Evolutionary conservation across 2,329 filamentous ascomycete species (phyloP), one percentile per base, ranked within the genome.

Genomic region (Coniella vitis): DNA sequence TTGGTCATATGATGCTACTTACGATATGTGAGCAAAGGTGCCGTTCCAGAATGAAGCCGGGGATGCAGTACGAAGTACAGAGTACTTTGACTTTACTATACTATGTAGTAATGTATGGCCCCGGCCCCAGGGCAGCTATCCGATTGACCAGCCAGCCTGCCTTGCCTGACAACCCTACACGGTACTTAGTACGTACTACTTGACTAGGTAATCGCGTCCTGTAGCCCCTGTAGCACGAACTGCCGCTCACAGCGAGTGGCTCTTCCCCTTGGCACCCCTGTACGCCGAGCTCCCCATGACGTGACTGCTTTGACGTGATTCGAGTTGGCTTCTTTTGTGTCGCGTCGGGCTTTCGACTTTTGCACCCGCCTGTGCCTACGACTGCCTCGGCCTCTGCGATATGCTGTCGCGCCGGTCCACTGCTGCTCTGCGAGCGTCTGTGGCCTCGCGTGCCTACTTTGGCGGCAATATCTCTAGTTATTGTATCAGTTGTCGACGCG

Each of bases 381-480:
- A 31, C 3, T 14, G 14, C 7, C 19, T 9, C 21, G 38, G 14
- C 20, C 29, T 29, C 13, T 25, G 32, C 47, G 51, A 35, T 41
- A 53, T 53, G 51, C 42, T 53, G 34, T 49, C 51, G 32, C 51
- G 46, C 40, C 21, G 44, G 21, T n/a, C 47, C 35, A 37, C 31
- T 22, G 37, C 31, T 31, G 51, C 47, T 47, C 43, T 41, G 29
- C 44, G 51, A 36, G 51, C 47, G 35, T 38, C 45, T 13, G 22
- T 44, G 39, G 47, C 35, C 12, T 34, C 44, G 16, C 35, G 47
- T 10, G 29, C 22, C 35, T 19, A 35, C 22, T 34, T 20, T 31
- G 9, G 31, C 25, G 19, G 21, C 43, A 13, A 20, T 14, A 25
- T 21, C 14, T 4, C 10, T n/a, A 5, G 9, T 21, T 22, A 13